Base-by-base conservation (phyloP, 306 rosid species). In the Erythrophleum fordii region DNA sequence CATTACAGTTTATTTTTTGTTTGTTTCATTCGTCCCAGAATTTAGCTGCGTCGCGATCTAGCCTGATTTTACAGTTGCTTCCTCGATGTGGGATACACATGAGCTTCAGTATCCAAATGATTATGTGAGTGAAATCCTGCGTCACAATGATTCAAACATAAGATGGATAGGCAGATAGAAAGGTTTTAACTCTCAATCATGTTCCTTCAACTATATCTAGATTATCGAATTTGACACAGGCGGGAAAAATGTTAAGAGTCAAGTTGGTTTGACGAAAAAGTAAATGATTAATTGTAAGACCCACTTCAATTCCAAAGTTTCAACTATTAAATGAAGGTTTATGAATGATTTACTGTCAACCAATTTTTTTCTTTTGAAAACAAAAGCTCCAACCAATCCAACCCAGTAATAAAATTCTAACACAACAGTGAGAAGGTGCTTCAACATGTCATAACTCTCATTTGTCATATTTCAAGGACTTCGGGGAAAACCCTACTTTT, bases 21-120 rank as follows among this genome's bases (percentile, higher is more conserved):
- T 31, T 31, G 1, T 31, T 31, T 31, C 4, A 4, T 31, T 31
- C 34, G 34, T 31, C 34, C 34, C 34, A 31, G 34, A 31, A 39
- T 39, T 44, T 44, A 8, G 48, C 14, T 44, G 48, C 14, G 14
- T 44, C 2, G 48, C 48, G 14, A 44, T 44, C 48, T 44, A 11
- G 48, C 48, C 14, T 11, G 2, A 44, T 44, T 11, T 44, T 8
- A 44, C 48, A 44, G 5, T 11, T 8, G 59, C 67, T 70, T 71
- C 26, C 76, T 76, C 80, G 58, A 23, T 77, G 76, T 45, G 42
- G n/a, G 0, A 3, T 48, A 12, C 5, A 77, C 60, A 80, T 26
- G 68, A 70, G 67, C 60, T 80, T 80, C 45, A 80, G 52, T 80
- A 71, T 53, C 85, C 71, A 77, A 39, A 77, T 18, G 53, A 66